Evolutionary conservation across 495 filamentous ascomycete genomes (phyloP), one percentile per base, ranked within the genome.

Genomic region (Achaetomiella virescens): DNA sequence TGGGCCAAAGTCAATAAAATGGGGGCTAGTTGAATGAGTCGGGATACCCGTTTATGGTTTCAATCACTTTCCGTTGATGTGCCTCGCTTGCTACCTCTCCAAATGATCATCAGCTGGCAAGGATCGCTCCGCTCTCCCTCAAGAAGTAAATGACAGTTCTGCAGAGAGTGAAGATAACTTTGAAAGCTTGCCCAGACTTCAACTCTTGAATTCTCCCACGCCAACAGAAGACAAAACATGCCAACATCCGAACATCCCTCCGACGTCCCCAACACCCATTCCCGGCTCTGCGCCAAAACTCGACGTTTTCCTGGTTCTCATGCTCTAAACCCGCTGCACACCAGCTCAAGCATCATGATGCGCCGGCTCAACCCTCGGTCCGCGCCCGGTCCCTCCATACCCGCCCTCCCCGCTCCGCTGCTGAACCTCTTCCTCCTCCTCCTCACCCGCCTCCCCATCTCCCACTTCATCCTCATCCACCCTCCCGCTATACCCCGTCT

Each of bases 391-490:
- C 63, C 17, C 69, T 60, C 49, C 64, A 62, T 11, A 65, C 55
- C 33, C 65, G 64, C 36, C 45, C 67, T 72, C 12, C 70, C 72
- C 24, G 59, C 70, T 25, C 66, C 68, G 43, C 38, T 72, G 37
- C 65, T 74, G 51, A 61, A 74, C 31, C 48, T 78, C 40, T 73
- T 42, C 22, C 35, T 76, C 24, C 74, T 76, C 40, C 69, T 78
- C 43, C 59, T 84, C 49, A 72, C 74, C 9, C 74, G 75, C 21
- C 65, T 82, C 43, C 61, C 87, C 25, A 77, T 80, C 20, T 84
- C 83, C 3, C 68, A 83, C 15, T 68, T 80, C 5, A 71, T 80
- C n/a, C 72, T 80, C 45, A 77, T 8, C 14, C 29, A 9, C 80
- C 58, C n/a, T 15, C 8, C 33, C 48, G 43, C 42, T 54, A 22